Evolutionary conservation across 352 stramenopile genomes (phyloP), one percentile per base, ranked within the genome.

Genomic region (Phytophthora capsici): DNA sequence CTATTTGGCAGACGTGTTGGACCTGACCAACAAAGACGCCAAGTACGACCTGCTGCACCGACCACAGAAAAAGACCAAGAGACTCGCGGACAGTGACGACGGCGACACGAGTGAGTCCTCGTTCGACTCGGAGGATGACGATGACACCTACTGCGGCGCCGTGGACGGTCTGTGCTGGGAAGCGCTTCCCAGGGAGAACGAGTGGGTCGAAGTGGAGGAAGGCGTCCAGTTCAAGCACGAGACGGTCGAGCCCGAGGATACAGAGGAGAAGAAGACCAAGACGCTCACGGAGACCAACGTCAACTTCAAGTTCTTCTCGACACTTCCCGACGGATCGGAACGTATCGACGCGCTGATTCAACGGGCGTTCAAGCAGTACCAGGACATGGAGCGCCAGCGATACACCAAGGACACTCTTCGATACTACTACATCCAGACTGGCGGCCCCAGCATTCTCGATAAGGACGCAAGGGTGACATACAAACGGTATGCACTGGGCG

Each of bases 401-500:
- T 51, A 77, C 52, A 51, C 46, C 20, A 59, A 71, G 20, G 74
- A 86, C 57, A 84, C 68, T 16, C 41, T 65, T 17, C 73, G 74
- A 14, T 86, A 84, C 69, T 80, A 77, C 56, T 86, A 81, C 62
- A 67, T 80, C 34, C 63, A 78, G 45, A 61, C 54, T 28, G 50
- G 60, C 41, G 59, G 57, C 23, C 40, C 60, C 14, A 43, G 38
- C 20, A 40, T 56, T 25, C 26, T 40, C 40, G 71, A 43, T 22
- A 70, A 53, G 36, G 60, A 57, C 23, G 43, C 66, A 13, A 47
- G 14, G 16, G 47, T 70, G 40, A 49, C 56, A 6, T 73, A 87
- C 70, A 88, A 94, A 60, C 77, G 91, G 26, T 97, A 97, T 64
- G 82, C 76, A 13, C 63, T 97, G 16, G 81, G 77, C 36, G 84